A percentile compares a stretch with the other conserved stretches of the same genome.
phyloP scores from a whole-genome alignment of 768 basidiomycete species.

The Vararia minispora region DNA sequence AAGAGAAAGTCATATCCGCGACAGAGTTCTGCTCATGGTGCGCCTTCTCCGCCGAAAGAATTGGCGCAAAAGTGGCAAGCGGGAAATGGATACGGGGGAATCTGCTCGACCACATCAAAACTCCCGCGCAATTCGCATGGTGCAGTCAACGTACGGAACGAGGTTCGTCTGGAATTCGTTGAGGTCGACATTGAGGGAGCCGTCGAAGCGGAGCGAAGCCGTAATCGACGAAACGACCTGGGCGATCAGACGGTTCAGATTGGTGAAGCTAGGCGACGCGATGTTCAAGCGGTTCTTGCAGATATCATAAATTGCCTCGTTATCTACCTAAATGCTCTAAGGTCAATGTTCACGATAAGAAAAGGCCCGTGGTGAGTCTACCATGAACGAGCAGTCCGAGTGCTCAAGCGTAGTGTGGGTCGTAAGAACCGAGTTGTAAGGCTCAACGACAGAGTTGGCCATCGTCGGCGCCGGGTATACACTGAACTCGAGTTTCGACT shows the following conservation, averaged over 20 bases:
- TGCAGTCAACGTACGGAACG: slow-evolving; percentile 32
- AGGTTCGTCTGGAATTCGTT: slow-evolving; percentile 68
- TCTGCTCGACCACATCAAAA: slow-evolving; percentile 15
- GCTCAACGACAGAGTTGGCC: slow-evolving; percentile 95
- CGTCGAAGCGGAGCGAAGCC: slow-evolving; percentile 49
- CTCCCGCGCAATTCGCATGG: slow-evolving; percentile 7
- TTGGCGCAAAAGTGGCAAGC: slow-evolving; percentile 54
- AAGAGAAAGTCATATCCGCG: slow-evolving; percentile 60
- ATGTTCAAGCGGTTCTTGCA: slow-evolving; percentile 48
- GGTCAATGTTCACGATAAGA: background rate
- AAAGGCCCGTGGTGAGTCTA: slow-evolving; percentile 20
- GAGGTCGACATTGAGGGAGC: slow-evolving; percentile 55
- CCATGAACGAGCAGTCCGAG: slow-evolving; percentile 99
- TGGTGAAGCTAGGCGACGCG: slow-evolving; percentile 46
- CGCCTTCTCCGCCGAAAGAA: slow-evolving; percentile 52
- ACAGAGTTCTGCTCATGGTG: slow-evolving; percentile 63
- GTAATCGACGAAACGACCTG: slow-evolving; percentile 44
- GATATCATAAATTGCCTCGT: slow-evolving; percentile 63
- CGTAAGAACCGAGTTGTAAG: slow-evolving; percentile 96
- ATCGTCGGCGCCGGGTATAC: slow-evolving; percentile 94
- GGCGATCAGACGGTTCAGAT: slow-evolving; percentile 57
- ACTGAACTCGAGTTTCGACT: slow-evolving; percentile 97
- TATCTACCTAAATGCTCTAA: slow-evolving; percentile 29
- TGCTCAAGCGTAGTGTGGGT: slow-evolving; percentile 99
- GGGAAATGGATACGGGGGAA: slow-evolving; percentile 64